Conservation (phyloP, 2,329 filamentous ascomycete genomes). For the Chrysoporthe austroafricana region DNA sequence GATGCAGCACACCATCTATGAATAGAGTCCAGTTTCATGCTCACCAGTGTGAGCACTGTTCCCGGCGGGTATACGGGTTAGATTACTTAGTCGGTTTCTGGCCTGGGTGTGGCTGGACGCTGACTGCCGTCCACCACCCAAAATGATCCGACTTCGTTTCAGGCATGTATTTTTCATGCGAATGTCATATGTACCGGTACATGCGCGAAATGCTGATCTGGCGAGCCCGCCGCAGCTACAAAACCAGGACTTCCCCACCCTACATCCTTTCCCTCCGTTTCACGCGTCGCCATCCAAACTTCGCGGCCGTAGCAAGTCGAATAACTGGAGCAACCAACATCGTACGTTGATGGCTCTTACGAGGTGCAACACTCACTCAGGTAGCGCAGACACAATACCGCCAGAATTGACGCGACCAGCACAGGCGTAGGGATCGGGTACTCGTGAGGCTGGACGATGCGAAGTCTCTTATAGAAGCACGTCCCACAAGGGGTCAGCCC, state of each 20-base stretch:
- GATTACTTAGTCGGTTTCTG: not conserved
- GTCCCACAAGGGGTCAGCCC: not conserved
- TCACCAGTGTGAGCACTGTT: not conserved
- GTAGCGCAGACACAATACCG: not conserved
- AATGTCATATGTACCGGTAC: slow-evolving; percentile 19
- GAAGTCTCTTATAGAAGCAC: not conserved
- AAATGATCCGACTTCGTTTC: slow-evolving; percentile 6
- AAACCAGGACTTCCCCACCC: slow-evolving; percentile 13
- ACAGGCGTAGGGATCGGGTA: not conserved
- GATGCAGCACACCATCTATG: slow-evolving; percentile 1
- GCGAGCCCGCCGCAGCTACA: slow-evolving; percentile 13
- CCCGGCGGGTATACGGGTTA: not conserved
- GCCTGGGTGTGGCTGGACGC: slow-evolving; percentile 3
- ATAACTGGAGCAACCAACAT: not conserved
- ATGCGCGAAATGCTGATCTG: slow-evolving; percentile 16
- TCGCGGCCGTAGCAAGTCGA: not conserved
- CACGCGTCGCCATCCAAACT: not conserved
- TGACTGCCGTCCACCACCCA: not conserved
- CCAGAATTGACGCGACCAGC: not conserved
- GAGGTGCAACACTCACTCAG: not conserved
- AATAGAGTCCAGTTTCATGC: not conserved
- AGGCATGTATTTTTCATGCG: slow-evolving; percentile 18
- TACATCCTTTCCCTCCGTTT: not conserved
- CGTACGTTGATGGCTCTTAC: not conserved
- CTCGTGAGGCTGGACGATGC: not conserved